Conservation (phyloP, 176 grass and related monocot species). For the Triticum aestivum region DNA sequence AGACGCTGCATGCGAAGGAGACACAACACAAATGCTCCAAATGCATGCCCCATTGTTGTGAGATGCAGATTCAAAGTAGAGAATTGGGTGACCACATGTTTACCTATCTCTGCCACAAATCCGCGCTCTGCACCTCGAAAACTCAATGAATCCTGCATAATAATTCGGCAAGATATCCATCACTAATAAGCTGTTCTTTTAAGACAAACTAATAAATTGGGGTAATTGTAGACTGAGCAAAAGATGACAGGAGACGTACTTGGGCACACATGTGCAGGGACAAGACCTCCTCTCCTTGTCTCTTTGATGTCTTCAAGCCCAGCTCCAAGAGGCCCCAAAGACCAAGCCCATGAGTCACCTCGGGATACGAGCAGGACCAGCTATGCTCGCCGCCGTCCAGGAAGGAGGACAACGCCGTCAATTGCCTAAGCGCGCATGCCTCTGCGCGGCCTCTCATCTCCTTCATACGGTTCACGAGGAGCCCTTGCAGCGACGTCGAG, state of each 20-base stretch:
- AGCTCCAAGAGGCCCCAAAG: background rate
- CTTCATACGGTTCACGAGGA: background rate
- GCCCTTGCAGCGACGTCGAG: background rate
- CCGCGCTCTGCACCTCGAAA: background rate
- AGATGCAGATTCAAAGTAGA: background rate
- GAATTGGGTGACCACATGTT: background rate
- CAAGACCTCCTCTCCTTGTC: background rate
- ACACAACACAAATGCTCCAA: background rate
- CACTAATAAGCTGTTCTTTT: background rate
- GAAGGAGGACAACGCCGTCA: background rate
- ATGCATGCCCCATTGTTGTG: background rate
- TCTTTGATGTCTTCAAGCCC: background rate
- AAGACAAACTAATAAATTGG: too few relatives aligned
- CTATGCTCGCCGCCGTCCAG: background rate
- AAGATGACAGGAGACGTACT: background rate
- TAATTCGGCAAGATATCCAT: background rate
- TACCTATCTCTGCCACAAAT: background rate
- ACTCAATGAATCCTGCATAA: background rate
- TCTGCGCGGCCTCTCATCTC: too few relatives aligned
- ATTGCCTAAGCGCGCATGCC: background rate
- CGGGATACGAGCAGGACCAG: background rate
- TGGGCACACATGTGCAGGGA: background rate
- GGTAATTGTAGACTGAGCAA: background rate
- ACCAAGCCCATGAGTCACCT: background rate
- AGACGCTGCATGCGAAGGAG: background rate